Conservation (phyloP, 1,284 basidiomycete genomes). For the Leccinum proliferum region DNA sequence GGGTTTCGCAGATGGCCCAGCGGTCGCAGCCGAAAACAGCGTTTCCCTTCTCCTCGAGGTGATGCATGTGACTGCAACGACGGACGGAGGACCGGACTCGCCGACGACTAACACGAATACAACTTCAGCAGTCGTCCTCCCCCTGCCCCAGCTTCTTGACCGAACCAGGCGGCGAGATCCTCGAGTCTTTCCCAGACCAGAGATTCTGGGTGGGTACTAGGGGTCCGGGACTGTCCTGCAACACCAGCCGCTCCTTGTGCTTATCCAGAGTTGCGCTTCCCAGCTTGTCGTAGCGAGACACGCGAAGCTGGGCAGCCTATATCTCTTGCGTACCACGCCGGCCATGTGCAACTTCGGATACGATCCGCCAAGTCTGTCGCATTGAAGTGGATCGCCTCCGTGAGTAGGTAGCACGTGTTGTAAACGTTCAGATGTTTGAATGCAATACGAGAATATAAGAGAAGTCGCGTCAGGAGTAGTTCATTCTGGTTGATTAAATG, state of each 20-base stretch:
- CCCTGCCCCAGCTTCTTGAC: constrained; percentile 26
- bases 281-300: constrained; percentile 56
- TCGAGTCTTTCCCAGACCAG: constrained; percentile 19
- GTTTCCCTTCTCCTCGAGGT: too few relatives aligned
- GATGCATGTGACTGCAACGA: too few relatives aligned
- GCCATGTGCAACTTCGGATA: constrained; percentile 76
- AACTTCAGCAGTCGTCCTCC: not conserved
- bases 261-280: constrained; percentile 58
- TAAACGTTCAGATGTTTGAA: constrained; percentile 66
- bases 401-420: constrained; percentile 80
- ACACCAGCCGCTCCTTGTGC: constrained; percentile 71
- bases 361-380: constrained; percentile 66
- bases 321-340: constrained; percentile 67
- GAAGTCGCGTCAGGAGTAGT: constrained; percentile 80
- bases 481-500: constrained; percentile 63
- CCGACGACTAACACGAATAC: constrained; percentile 9
- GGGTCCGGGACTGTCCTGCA: constrained; percentile 75
- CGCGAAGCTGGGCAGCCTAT: constrained; percentile 61
- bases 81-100: constrained; percentile 6
- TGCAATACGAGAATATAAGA: constrained; percentile 77
- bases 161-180: constrained; percentile 19
- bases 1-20: too few relatives aligned
- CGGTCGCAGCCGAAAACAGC: too few relatives aligned
- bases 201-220: constrained; percentile 43
- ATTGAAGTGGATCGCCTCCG: constrained; percentile 80